Percentiles rank a stretch among this genome's conserved stretches.
Evolutionary conservation across 1,284 basidiomycete genomes (phyloP).

Genomic region (Gomphus sp.): DNA sequence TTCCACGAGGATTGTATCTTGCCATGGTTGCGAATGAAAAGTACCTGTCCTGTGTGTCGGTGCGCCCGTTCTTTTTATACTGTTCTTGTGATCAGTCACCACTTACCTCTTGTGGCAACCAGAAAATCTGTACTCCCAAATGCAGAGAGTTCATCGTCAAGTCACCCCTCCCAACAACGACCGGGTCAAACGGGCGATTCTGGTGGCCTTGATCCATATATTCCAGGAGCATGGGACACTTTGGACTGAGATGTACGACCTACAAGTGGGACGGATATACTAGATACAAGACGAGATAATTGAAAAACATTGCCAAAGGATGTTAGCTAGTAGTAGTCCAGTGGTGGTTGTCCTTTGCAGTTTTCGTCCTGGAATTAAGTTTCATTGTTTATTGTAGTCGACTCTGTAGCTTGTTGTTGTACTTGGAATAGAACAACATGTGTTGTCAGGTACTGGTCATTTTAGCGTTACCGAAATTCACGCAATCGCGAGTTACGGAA

Average conservation of each 20-base stretch:
- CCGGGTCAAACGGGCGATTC: background rate
- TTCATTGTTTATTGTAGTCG: no score
- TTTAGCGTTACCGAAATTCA: no score
- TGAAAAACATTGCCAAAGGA: background rate
- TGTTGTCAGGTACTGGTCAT: no score
- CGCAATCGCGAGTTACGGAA: no score
- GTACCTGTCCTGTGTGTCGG: slow-evolving; percentile 81
- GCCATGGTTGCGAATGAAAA: slow-evolving; percentile 76
- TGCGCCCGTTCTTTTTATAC: slow-evolving; percentile 22
- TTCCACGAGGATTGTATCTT: slow-evolving; percentile 77
- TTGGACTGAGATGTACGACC: background rate
- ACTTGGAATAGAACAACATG: no score
- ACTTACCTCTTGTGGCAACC: background rate
- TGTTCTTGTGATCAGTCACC: background rate
- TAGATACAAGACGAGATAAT: background rate
- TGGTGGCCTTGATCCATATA: background rate
- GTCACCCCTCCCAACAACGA: background rate
- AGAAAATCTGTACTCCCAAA: slow-evolving; percentile 9
- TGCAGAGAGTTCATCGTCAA: background rate
- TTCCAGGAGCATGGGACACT: slow-evolving; percentile 9
- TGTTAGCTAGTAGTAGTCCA: background rate
- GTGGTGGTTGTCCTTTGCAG: no score
- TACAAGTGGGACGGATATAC: background rate
- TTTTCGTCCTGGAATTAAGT: no score
- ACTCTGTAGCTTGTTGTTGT: no score